These are phyloP conservation scores for Paraglomus occultum DNA, from an alignment of 192 early-diverging fungal species.

Conservation along the genomic window DNA sequence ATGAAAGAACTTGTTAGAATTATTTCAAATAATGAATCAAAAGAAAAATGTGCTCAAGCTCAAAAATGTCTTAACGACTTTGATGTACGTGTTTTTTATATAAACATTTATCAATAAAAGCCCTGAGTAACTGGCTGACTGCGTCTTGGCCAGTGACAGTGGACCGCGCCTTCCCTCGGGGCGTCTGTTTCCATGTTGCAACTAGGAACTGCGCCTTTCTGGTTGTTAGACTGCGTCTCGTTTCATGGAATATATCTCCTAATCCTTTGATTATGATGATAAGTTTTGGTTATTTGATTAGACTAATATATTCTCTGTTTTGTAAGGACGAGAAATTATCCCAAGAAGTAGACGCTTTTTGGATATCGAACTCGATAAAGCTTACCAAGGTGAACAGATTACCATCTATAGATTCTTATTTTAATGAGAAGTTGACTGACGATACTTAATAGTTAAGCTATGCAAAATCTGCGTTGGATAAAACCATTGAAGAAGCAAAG, in stretches of 20 bases:
- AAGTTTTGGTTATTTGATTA: slow-evolving; percentile 12
- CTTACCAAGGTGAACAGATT: slow-evolving; percentile 24
- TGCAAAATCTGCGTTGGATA: slow-evolving; percentile 19
- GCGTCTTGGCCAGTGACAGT: slow-evolving; percentile 18
- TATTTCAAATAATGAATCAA: slow-evolving; percentile 25
- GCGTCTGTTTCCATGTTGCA: slow-evolving; percentile 25
- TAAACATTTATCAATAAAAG: slow-evolving; percentile 22
- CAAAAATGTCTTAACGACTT: slow-evolving; percentile 11
- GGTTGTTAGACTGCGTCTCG: slow-evolving; percentile 28
- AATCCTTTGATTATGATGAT: slow-evolving; percentile 7
- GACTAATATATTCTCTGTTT: slow-evolving; percentile 12
- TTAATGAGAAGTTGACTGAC: slow-evolving; percentile 14
- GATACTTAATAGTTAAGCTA: slow-evolving; percentile 19
- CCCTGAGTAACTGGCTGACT: slow-evolving; percentile 23
- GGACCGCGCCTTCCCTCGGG: slow-evolving; percentile 4
- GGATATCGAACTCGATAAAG: slow-evolving; percentile 12
- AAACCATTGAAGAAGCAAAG: slow-evolving; percentile 8
- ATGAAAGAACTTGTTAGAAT: slow-evolving; percentile 11
- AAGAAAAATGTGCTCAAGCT: slow-evolving; percentile 15
- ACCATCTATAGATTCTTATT: slow-evolving; percentile 21
- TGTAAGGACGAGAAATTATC: slow-evolving; percentile 18
- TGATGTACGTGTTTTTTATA: slow-evolving; percentile 20
- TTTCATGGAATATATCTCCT: slow-evolving; percentile 29
- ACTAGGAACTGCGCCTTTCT: slow-evolving; percentile 24
- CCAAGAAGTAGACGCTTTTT: slow-evolving; percentile 10